These are phyloP conservation scores for Mortierella sp. DNA, from an alignment of 371 early-diverging fungal genomes.

Conservation along the genomic window DNA sequence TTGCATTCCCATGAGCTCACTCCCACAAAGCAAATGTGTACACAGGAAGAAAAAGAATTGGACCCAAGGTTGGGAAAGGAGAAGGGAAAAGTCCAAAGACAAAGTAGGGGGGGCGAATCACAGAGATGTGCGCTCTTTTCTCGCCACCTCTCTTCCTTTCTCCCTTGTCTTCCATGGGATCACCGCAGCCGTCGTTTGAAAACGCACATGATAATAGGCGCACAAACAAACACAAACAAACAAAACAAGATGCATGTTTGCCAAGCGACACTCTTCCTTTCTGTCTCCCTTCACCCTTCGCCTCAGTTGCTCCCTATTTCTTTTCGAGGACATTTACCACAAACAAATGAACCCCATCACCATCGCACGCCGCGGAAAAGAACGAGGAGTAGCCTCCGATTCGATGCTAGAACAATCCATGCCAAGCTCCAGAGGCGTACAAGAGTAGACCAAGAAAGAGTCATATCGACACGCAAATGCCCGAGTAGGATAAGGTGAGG, in stretches of 20 bases:
- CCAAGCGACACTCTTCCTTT: background rate
- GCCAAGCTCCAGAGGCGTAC: background rate
- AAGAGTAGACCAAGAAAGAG: background rate
- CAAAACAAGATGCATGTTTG: background rate
- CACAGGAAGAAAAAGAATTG: background rate
- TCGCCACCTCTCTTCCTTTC: background rate
- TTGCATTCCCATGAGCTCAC: constrained; percentile 6
- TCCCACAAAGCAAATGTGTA: background rate
- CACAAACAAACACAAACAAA: background rate
- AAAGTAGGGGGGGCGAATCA: background rate
- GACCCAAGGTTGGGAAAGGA: background rate
- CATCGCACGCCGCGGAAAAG: background rate
- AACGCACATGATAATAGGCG: constrained; percentile 7
- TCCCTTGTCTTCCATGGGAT: background rate
- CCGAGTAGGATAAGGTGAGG: background rate
- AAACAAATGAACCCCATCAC: background rate
- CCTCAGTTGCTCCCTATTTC: background rate
- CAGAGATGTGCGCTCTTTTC: background rate
- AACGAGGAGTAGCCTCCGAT: background rate
- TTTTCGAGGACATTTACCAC: background rate
- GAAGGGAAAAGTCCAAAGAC: background rate
- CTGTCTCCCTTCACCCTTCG: background rate
- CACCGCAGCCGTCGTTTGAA: background rate
- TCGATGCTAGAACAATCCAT: background rate
- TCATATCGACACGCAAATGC: constrained; percentile 6